Conservation (phyloP, 148 eudicot genomes). For the Camellia japonica region DNA sequence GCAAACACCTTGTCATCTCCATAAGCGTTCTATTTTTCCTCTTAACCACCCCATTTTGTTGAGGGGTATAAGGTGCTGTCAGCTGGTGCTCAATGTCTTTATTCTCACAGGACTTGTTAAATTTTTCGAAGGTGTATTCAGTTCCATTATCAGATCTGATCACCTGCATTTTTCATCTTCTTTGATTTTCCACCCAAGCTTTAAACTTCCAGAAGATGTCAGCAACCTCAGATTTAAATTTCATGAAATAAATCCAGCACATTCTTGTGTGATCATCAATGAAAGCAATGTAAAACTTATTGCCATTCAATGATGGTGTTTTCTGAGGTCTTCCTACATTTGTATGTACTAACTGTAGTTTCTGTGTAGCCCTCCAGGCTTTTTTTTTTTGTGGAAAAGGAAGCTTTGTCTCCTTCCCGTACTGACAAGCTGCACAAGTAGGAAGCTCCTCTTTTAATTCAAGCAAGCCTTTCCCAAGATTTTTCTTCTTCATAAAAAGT, state of each 20-base stretch:
- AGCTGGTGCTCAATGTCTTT: neutral
- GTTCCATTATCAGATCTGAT: neutral
- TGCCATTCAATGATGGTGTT: neutral
- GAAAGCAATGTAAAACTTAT: neutral
- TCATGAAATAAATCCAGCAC: neutral
- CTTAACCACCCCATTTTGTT: neutral
- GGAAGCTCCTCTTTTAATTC: neutral
- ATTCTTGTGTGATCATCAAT: constrained; percentile 2
- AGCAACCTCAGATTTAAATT: neutral
- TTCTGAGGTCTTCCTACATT: neutral
- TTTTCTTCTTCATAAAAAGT: neutral
- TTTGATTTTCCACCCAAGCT: neutral
- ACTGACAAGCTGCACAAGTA: neutral
- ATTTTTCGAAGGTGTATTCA: neutral
- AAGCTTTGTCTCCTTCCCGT: neutral
- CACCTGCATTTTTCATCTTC: neutral
- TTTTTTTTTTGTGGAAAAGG: neutral
- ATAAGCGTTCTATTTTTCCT: neutral
- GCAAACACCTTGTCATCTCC: neutral
- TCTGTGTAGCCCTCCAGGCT: neutral
- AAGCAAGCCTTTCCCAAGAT: neutral
- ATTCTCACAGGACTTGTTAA: neutral
- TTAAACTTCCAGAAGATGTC: neutral
- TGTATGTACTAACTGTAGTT: neutral
- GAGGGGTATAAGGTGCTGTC: constrained; percentile 1